Percentiles rank a stretch among this genome's conserved stretches.
These are phyloP conservation scores for Zoysia matrella DNA, from an alignment of 202 grass and related monocot species.

Conservation along the genomic window DNA sequence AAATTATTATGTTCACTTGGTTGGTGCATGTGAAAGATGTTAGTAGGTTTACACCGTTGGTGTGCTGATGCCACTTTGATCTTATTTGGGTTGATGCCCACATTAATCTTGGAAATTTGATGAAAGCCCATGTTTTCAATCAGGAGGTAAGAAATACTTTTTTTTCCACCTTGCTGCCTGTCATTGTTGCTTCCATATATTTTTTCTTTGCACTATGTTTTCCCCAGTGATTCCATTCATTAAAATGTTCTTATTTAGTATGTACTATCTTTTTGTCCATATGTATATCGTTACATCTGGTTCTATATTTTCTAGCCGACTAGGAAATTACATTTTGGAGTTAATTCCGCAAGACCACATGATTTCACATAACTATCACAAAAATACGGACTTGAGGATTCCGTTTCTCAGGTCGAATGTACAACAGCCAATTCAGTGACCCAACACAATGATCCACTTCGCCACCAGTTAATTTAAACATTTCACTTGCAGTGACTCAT, in stretches of 20 bases:
- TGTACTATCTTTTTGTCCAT: neutral
- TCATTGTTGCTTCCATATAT: neutral
- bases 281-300: conserved; percentile 3
- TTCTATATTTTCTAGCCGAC: neutral
- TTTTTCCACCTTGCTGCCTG: neutral
- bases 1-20: no score
- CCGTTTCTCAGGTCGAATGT: neutral
- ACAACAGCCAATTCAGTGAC: neutral
- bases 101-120: conserved; percentile 88
- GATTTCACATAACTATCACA: neutral
- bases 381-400: no score
- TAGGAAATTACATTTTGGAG: neutral
- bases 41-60: neutral
- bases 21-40: no score
- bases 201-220: conserved; percentile 9
- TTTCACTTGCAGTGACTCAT: no score
- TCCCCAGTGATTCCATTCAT: conserved; percentile 1
- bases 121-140: conserved; percentile 85
- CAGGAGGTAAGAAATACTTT: conserved; percentile 61
- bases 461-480: neutral
- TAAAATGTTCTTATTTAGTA: neutral
- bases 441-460: neutral
- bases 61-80: conserved; percentile 38
- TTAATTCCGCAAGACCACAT: neutral
- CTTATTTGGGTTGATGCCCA: conserved; percentile 82